A percentile compares a stretch with the other conserved stretches of the same genome.
phyloP scores from a whole-genome alignment of 1,139 yeast species.

The Protomyces inouyei region DNA sequence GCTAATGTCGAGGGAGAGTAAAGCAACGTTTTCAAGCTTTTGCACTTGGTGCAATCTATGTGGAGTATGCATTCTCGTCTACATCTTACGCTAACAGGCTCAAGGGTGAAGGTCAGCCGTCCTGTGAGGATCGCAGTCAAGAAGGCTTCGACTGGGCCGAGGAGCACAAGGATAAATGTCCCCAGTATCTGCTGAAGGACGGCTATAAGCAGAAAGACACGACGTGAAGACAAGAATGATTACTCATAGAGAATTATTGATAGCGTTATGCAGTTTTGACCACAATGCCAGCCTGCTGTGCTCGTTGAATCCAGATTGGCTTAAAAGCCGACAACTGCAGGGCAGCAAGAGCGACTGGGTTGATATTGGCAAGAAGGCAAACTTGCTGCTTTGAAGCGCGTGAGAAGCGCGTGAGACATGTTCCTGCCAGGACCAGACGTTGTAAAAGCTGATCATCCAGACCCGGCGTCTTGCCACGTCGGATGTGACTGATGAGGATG shows the following conservation, averaged over 20 bases:
- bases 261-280: background rate
- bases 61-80: too few relatives aligned
- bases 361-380: background rate
- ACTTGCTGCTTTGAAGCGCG: background rate
- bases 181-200: too few relatives aligned
- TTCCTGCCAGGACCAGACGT: constrained; percentile 8
- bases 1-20: too few relatives aligned
- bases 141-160: too few relatives aligned
- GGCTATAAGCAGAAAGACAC: too few relatives aligned
- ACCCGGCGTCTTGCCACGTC: constrained; percentile 6
- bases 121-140: too few relatives aligned
- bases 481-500: constrained; percentile 14
- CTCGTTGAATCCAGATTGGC: background rate
- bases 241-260: background rate
- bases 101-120: too few relatives aligned
- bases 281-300: background rate
- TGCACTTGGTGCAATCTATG: too few relatives aligned
- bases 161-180: too few relatives aligned
- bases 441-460: constrained; percentile 2
- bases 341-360: background rate
- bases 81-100: too few relatives aligned
- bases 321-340: background rate
- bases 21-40: too few relatives aligned
- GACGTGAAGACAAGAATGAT: background rate
- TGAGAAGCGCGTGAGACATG: constrained; percentile 10